Evolutionary conservation across 2,329 filamentous ascomycete genomes (phyloP), one percentile per base, ranked within the genome.

Genomic region (Colletotrichum sp.): DNA sequence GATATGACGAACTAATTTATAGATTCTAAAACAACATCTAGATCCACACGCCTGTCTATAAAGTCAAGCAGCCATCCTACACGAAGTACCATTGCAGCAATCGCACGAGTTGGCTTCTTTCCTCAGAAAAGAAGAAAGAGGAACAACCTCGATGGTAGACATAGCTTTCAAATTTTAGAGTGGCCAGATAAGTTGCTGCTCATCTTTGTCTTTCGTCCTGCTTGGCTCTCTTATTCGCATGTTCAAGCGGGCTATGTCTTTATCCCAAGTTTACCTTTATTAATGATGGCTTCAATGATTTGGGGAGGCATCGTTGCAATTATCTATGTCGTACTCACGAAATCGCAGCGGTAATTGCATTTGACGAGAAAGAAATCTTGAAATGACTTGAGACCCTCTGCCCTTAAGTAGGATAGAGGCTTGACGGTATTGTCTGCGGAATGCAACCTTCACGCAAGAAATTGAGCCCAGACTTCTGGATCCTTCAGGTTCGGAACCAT

Each of bases 121-220:
- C 18, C 10, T 9, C 43, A 13, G n/a, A 21, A 13, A 4, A 13
- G 43, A 21, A 52, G 43, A 21, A 21, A 4, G n/a, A n/a, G 18
- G 3, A 21, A 4, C n/a, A 1, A 52, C 9, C n/a, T 52, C 1
- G 0, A 36, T 16, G 34, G 1, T 16, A 36, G 34, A 36, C 0
- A 14, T 36, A 4, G 13, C 34, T 0, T 36, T 36, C 0, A 7
- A 36, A 5, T 48, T 21, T 48, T 48, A 2, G 8, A n/a, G 10
- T 5, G 12, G 0, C 9, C 0, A 12, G 18, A 13, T 48, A 48
- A 4, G 18, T 48, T 7, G 18, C 18, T 48, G 10, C n/a, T 21
- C 43, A 48, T 21, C 10, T 3, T 21, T 5, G 18, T 7, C 18
- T n/a, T 13, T 48, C 43, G 21, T 48, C 1, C 3, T 21, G 3